Base-by-base conservation (phyloP, 2,329 filamentous ascomycete genomes). In the Neofusicoccum kwambonambiense region DNA sequence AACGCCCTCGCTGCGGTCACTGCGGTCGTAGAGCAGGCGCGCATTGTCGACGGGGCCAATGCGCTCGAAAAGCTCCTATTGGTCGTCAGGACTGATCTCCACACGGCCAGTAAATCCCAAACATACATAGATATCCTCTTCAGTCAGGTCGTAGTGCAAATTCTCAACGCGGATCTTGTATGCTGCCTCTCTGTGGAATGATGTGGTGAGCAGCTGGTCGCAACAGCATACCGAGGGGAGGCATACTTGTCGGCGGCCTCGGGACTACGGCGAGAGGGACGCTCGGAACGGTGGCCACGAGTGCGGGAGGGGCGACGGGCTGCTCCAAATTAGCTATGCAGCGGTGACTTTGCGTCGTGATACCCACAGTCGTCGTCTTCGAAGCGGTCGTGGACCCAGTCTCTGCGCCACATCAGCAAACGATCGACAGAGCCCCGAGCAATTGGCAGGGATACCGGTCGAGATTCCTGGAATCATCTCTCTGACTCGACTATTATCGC, bases 371-470 rank as follows among this genome's bases (percentile, higher is more conserved):
- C 64, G 76, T 89, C 86, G 73, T 92, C 91, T 77, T 95, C 91
- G 76, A 88, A 96, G 75, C 89, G 91, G 80, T 96, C 92, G 77
- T 97, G 93, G 71, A 97, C 92, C 93, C 93, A 97, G 83, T 96
- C 93, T 19, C 64, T 65, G 49, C 74, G 92, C 92, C 68, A 47
- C 56, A 39, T 7, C 66, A 62, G 44, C 37, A 58, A 58, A 45
- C 8, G n/a, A 13, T 35, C n/a, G 22, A 50, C 72, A 68, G 71
- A 67, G 65, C 63, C 65, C n/a, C 27, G 44, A 11, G 41, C 63
- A 31, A 47, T 31, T 54, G 17, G 41, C 12, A 54, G 3, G 22
- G 86, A 68, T 78, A 92, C 90, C 86, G 87, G 77, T 92, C 89
- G 72, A 92, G 81, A 76, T 89, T 88, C 79, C 87, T 84, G 67